A percentile compares a stretch with the other conserved stretches of the same genome.
Conservation (phyloP, 371 early-diverging fungal genomes). For the Phascolomyces articulosus region DNA sequence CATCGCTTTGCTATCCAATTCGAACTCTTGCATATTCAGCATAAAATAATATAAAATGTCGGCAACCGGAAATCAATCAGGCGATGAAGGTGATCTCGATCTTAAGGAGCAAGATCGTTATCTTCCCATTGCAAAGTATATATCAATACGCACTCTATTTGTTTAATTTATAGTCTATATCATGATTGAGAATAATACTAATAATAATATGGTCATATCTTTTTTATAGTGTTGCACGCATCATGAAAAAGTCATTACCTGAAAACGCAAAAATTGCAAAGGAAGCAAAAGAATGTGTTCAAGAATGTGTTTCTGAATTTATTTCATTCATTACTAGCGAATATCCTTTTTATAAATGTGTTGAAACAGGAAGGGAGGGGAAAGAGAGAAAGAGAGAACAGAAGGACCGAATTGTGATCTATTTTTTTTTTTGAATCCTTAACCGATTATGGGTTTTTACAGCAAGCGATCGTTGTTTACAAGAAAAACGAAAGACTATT, state of each 20-base stretch:
- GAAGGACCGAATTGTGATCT: background rate
- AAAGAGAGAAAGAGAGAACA: too few relatives aligned
- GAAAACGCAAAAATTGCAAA: constrained; percentile 99
- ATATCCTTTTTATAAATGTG: constrained; percentile 44
- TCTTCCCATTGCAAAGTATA: constrained; percentile 84
- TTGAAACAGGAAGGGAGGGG: background rate
- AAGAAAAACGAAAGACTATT: constrained; percentile 98
- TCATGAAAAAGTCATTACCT: constrained; percentile 99
- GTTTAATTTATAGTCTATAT: too few relatives aligned
- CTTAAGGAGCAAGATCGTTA: constrained; percentile 96
- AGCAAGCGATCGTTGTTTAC: constrained; percentile 94
- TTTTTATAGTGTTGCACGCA: constrained; percentile 94
- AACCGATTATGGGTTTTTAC: constrained; percentile 22
- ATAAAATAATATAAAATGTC: background rate
- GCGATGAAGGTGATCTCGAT: constrained; percentile 72
- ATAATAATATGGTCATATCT: too few relatives aligned
- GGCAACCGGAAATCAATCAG: constrained; percentile 32
- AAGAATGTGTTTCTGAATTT: constrained; percentile 99
- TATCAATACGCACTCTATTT: background rate
- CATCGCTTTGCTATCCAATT: background rate
- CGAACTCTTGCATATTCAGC: background rate
- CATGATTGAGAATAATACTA: too few relatives aligned
- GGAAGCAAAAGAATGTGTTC: constrained; percentile 98
- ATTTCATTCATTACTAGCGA: constrained; percentile 99
- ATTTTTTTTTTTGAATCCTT: constrained; percentile 12